These are phyloP conservation scores for Erodium texanum DNA, from an alignment of 441 rosid species.

Conservation along the genomic window DNA sequence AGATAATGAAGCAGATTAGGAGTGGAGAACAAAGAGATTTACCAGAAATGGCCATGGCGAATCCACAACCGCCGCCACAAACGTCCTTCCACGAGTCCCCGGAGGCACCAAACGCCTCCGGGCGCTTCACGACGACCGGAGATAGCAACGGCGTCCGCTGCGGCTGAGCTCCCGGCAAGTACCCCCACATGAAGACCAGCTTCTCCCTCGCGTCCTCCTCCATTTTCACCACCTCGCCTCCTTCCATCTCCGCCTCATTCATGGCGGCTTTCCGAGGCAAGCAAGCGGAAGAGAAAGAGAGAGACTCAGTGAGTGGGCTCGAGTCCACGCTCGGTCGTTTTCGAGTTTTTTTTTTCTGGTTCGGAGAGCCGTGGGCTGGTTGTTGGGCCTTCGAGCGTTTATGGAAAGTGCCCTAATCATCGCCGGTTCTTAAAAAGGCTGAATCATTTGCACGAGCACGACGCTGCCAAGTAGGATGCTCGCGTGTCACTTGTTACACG, in stretches of 20 bases:
- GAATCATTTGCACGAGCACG: too few relatives aligned
- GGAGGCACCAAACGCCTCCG: slow-evolving; percentile 24
- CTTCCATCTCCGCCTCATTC: slow-evolving; percentile 30
- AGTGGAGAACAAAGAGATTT: neutral
- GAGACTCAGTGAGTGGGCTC: too few relatives aligned
- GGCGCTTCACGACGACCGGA: slow-evolving; percentile 44
- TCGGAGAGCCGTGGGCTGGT: neutral
- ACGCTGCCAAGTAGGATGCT: too few relatives aligned
- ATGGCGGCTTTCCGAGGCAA: slow-evolving; percentile 22
- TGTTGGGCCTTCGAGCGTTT: slow-evolving; percentile 3
- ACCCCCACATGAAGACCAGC: slow-evolving; percentile 78
- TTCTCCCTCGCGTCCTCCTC: slow-evolving; percentile 23
- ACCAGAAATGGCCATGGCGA: slow-evolving; percentile 94
- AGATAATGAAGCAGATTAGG: neutral
- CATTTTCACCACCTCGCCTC: slow-evolving; percentile 31
- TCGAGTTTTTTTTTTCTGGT: neutral
- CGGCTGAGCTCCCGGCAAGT: slow-evolving; percentile 83
- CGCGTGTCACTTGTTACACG: too few relatives aligned
- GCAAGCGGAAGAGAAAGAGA: too few relatives aligned
- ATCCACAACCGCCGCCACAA: slow-evolving; percentile 92
- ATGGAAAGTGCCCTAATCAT: slow-evolving; percentile 13
- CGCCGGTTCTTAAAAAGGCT: too few relatives aligned
- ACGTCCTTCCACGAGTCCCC: slow-evolving; percentile 57
- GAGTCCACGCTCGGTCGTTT: neutral
- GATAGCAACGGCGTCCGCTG: slow-evolving; percentile 66